A percentile compares a stretch with the other conserved stretches of the same genome.
These are phyloP conservation scores for Fusarium nygamai DNA, from an alignment of 2,329 filamentous ascomycete genomes.

Conservation along the genomic window DNA sequence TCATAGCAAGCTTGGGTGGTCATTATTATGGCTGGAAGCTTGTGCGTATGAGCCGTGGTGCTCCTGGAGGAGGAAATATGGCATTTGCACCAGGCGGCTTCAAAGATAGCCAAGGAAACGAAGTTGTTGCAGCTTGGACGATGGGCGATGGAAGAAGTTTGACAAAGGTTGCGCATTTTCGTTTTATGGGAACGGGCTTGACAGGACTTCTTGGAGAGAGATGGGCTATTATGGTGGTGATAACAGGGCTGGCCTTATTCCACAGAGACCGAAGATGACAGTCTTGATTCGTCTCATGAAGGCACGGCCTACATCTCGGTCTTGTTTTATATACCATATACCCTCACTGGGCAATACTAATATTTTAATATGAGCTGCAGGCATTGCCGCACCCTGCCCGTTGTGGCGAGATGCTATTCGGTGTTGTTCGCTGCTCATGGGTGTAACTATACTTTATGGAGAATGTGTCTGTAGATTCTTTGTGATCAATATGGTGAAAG, in stretches of 20 bases:
- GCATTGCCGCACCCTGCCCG: not conserved
- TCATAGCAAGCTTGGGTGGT: conserved; percentile 25
- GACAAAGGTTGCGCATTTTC: conserved; percentile 35
- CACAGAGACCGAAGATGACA: conserved; percentile 11
- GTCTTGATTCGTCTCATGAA: no score
- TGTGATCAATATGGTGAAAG: not conserved
- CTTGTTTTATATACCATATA: not conserved
- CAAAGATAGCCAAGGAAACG: conserved; percentile 29
- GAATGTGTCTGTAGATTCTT: not conserved
- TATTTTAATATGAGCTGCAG: not conserved
- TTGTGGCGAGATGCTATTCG: not conserved
- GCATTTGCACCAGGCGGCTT: conserved; percentile 21
- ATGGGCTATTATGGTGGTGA: conserved; percentile 41
- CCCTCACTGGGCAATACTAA: not conserved
- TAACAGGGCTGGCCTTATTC: conserved; percentile 32
- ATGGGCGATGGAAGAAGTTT: conserved; percentile 12
- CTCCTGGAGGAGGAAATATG: conserved; percentile 18
- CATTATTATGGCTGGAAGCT: conserved; percentile 36
- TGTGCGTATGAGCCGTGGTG: conserved; percentile 26
- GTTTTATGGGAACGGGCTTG: conserved; percentile 36
- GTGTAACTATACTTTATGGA: not conserved
- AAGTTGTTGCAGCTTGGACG: conserved; percentile 40
- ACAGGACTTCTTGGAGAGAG: conserved; percentile 39
- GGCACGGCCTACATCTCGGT: not conserved
- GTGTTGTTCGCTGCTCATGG: not conserved